Evolutionary conservation across 345 rosid species (phyloP).

Genomic region (Kandelia obovata): DNA sequence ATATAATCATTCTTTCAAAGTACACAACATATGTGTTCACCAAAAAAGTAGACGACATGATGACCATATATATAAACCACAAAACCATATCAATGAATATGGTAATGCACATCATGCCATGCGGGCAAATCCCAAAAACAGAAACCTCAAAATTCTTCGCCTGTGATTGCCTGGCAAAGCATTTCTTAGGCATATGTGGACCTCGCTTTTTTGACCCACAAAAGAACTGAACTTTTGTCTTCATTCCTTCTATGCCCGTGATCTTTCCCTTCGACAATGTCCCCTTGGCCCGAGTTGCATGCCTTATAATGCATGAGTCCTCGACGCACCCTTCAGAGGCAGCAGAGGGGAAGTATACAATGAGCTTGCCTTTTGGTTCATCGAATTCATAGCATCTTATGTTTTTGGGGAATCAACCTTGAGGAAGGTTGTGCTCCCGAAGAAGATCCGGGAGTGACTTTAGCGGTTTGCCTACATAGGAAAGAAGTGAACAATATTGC

Average conservation of each 20-base stretch:
- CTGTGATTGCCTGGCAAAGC: conserved; percentile 56
- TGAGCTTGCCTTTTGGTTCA: conserved; percentile 70
- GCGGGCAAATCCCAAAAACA: background rate
- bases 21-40: too few relatives aligned
- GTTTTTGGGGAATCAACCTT: conserved; percentile 88
- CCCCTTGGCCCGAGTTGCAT: conserved; percentile 75
- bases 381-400: conserved; percentile 84
- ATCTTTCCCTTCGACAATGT: conserved; percentile 66
- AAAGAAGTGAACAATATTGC: background rate
- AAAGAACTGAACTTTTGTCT: conserved; percentile 82
- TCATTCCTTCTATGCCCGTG: conserved; percentile 83
- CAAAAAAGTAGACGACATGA: too few relatives aligned
- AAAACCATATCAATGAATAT: background rate
- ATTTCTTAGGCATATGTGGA: conserved; percentile 57
- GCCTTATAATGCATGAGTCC: conserved; percentile 74
- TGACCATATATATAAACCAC: too few relatives aligned
- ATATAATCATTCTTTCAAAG: too few relatives aligned
- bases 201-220: conserved; percentile 87
- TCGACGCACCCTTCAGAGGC: conserved; percentile 69
- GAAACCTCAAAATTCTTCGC: conserved; percentile 60
- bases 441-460: conserved; percentile 79
- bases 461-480: conserved; percentile 11
- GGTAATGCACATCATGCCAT: too few relatives aligned
- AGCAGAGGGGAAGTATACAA: conserved; percentile 65
- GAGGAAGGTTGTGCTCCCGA: conserved; percentile 78